phyloP scores from a whole-genome alignment of 345 rosid genomes.

The Eucalyptus sp. region DNA sequence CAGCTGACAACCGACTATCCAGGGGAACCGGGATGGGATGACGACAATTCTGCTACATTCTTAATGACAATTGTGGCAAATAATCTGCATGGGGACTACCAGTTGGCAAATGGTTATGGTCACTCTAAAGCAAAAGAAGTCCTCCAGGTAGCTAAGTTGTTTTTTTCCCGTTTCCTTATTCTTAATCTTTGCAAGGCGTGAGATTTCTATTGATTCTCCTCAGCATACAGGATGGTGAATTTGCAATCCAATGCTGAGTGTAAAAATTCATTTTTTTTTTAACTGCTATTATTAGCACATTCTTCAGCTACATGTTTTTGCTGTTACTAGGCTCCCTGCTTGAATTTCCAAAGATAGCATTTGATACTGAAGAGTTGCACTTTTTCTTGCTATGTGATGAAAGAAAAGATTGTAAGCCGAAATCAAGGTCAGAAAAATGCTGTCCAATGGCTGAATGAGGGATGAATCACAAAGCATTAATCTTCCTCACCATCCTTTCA shows the following conservation, averaged over 20 bases:
- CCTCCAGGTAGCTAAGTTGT: conserved; percentile 28
- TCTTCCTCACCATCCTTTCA: neutral
- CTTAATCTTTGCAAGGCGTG: neutral
- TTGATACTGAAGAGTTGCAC: neutral
- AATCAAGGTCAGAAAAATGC: neutral
- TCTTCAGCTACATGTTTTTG: neutral
- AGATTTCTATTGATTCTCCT: neutral
- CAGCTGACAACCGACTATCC: conserved; percentile 56
- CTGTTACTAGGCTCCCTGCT: neutral
- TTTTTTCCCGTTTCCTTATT: neutral
- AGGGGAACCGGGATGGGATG: conserved; percentile 60
- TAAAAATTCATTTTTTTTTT: neutral
- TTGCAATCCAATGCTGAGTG: neutral
- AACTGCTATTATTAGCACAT: neutral
- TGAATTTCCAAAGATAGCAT: neutral
- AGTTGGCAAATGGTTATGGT: conserved; percentile 61
- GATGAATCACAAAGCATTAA: neutral
- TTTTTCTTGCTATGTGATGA: neutral
- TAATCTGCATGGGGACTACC: conserved; percentile 69
- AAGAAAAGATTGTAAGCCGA: neutral
- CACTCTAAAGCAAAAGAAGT: conserved; percentile 42
- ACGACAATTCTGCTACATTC: conserved; percentile 58
- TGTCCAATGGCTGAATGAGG: neutral
- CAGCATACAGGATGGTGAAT: neutral
- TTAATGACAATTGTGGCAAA: conserved; percentile 45